Evolutionary conservation across 164 flowering plant genomes (phyloP), one percentile per base, ranked within the genome.

Genomic region (Akebia trifoliata): DNA sequence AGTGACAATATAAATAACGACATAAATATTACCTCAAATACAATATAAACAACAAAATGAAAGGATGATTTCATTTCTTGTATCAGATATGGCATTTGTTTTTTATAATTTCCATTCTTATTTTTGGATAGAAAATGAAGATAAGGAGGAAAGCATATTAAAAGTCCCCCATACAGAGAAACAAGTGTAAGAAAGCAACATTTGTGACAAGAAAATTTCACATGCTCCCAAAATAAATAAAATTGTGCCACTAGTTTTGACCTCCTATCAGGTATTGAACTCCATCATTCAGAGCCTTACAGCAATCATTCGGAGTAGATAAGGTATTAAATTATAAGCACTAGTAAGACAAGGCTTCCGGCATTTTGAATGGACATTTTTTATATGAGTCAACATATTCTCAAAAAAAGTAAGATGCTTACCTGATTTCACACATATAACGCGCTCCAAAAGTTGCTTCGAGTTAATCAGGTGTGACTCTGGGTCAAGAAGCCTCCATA

Each of bases 401-500:
- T 46, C 8, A 25, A 30, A 47, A 39, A 30, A 32, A 30, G 47
- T 6, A 25, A 46, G n/a, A 43, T 18, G 4, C 79, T 73, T 69
- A 61, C 99, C 99, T 77, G 99, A 78, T 75, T 81, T 94, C 12
- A 94, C 99, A 69, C 99, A 94, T 26, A 84, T 78, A 63, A 94
- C 82, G n/a, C 99, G 97, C 55, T 81, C 73, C 54, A 70, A 36
- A 12, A 90, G 82, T 66, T 94, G 82, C 59, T 77, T 84, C 47
- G 76, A 63, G 60, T 73, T 73, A 63, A 94, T 94, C 62, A 94
- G 62, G 69, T 83, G 78, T 32, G 90, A 69, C 54, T 80, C 97
- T 30, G 99, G 97, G 46, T 94, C 99, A 63, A 94, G 97, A 68
- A 94, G 88, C 76, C 99, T 81, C 99, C 99, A 90, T 81, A 94